These are phyloP conservation scores for Saprolegnia diclina DNA, from an alignment of 352 stramenopile species.

Conservation along the genomic window DNA sequence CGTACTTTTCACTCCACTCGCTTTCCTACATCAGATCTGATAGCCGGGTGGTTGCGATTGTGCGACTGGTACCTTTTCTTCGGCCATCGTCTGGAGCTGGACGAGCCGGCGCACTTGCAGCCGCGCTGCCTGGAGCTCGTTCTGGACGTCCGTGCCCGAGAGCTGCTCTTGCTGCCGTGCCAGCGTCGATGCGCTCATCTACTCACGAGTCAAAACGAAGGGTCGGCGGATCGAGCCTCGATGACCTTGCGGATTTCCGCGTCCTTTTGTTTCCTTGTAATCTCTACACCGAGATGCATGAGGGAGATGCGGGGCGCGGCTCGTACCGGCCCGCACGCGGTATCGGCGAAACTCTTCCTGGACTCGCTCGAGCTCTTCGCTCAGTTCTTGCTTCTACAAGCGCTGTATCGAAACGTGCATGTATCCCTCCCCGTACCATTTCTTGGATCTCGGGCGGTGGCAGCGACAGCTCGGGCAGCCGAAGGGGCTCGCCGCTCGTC, in stretches of 20 bases:
- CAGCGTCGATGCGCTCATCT: slow-evolving; percentile 76
- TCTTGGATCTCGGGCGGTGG: slow-evolving; percentile 66
- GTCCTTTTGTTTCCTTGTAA: slow-evolving; percentile 86
- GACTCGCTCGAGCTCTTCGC: slow-evolving; percentile 74
- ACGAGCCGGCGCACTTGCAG: slow-evolving; percentile 68
- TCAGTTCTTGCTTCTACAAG: slow-evolving; percentile 68
- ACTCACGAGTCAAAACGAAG: not conserved
- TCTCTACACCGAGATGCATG: slow-evolving; percentile 44
- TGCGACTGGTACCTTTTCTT: slow-evolving; percentile 49
- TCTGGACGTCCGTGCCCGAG: slow-evolving; percentile 60
- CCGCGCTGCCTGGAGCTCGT: slow-evolving; percentile 64
- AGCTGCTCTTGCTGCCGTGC: slow-evolving; percentile 75
- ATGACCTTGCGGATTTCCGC: slow-evolving; percentile 76
- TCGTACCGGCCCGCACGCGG: slow-evolving; percentile 62
- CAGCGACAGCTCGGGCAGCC: slow-evolving; percentile 57
- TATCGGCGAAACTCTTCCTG: slow-evolving; percentile 86
- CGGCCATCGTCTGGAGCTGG: slow-evolving; percentile 63
- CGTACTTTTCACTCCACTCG: slow-evolving; percentile 79
- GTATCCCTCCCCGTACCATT: slow-evolving; percentile 39
- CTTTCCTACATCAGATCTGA: slow-evolving; percentile 42
- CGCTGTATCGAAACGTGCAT: not conserved
- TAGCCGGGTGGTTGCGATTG: not conserved
- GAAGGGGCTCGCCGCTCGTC: slow-evolving; percentile 54
- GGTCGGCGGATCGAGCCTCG: not conserved
- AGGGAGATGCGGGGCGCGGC: not conserved